phyloP scores from a whole-genome alignment of 352 stramenopile genomes.

The Globisporangium canariense region DNA sequence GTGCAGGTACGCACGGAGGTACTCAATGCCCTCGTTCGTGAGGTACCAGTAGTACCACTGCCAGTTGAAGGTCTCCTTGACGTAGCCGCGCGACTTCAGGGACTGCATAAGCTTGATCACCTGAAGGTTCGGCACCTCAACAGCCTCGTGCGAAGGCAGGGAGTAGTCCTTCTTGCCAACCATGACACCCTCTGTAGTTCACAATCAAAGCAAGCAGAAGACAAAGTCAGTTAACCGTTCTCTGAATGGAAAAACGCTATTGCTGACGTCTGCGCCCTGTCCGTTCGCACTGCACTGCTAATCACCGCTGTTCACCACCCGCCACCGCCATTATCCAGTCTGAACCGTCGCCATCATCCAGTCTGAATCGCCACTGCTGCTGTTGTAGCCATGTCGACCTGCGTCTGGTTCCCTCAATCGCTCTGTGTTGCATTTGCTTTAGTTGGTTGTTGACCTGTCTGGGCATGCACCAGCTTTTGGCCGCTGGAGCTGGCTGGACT shows the following conservation, averaged over 20 bases:
- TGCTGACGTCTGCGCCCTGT: not conserved
- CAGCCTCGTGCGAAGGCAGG: constrained; percentile 92
- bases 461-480: not conserved
- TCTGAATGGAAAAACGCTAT: not conserved
- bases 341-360: too few relatives aligned
- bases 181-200: constrained; percentile 78
- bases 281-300: not conserved
- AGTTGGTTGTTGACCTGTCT: not conserved
- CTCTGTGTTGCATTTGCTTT: not conserved
- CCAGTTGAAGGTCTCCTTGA: constrained; percentile 99
- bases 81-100: constrained; percentile 95
- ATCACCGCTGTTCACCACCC: not conserved
- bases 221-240: not conserved
- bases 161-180: constrained; percentile 89
- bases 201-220: not conserved
- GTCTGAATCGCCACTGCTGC: not conserved
- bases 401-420: not conserved
- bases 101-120: constrained; percentile 98
- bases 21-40: constrained; percentile 98
- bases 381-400: not conserved
- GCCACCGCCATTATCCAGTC: not conserved
- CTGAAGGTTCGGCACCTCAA: constrained; percentile 98
- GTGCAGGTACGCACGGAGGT: constrained; percentile 97
- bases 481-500: not conserved
- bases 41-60: constrained; percentile 99